Percentiles rank a stretch among this genome's conserved stretches.
phyloP scores from a whole-genome alignment of 257 asterid species.

The Salvia rosmarinus region DNA sequence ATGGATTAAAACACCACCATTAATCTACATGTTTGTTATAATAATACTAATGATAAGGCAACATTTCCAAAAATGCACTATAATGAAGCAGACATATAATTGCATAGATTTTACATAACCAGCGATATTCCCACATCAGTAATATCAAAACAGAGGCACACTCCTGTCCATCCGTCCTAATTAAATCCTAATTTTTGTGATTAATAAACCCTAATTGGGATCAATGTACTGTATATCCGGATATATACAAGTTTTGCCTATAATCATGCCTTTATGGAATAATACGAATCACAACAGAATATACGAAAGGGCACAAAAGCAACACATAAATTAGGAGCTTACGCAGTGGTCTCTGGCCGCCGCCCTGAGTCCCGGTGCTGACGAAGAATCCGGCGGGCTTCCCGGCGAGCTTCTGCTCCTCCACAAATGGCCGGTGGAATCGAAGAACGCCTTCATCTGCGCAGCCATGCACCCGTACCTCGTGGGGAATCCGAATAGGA shows the following conservation, averaged over 20 bases:
- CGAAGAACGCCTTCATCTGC: conserved; percentile 96
- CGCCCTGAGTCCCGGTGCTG: conserved; percentile 99
- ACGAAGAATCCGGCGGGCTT: conserved; percentile 96
- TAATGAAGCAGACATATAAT: not conserved
- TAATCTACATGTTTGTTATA: not conserved
- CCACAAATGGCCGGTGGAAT: conserved; percentile 88
- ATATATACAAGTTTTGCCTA: too few species aligned
- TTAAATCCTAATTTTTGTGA: too few species aligned
- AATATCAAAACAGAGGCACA: not conserved
- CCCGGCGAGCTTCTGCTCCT: conserved; percentile 88
- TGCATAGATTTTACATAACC: not conserved
- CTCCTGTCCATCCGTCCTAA: too few species aligned
- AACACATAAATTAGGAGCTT: conserved; percentile 37
- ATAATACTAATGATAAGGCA: not conserved
- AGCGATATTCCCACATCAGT: not conserved
- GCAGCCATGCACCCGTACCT: conserved; percentile 96
- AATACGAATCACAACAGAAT: not conserved
- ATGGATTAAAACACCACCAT: not conserved
- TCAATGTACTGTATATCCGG: too few species aligned
- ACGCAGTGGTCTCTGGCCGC: conserved; percentile 99
- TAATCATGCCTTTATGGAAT: not conserved
- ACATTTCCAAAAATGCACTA: not conserved
- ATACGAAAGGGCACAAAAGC: not conserved
- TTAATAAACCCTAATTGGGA: too few species aligned
- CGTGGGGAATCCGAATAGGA: conserved; percentile 92